phyloP scores from a whole-genome alignment of 192 early-diverging fungal genomes.

The Podila clonocystis region DNA sequence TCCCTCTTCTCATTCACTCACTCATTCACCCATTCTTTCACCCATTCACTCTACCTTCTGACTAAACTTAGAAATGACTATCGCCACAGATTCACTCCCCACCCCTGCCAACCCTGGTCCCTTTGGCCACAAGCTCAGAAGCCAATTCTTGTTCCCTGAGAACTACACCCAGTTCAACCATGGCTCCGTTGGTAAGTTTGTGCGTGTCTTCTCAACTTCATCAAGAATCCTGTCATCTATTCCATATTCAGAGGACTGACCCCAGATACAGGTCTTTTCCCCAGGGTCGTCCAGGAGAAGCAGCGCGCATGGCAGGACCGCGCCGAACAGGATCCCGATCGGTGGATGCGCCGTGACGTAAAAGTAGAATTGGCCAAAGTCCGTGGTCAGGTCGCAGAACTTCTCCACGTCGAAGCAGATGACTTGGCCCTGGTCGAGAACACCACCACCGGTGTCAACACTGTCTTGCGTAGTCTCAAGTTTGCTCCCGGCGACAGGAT shows the following conservation, averaged over 20 bases:
- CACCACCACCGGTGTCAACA: conserved; percentile 65
- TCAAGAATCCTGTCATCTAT: background rate
- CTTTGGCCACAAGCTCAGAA: conserved; percentile 58
- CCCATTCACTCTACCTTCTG: background rate
- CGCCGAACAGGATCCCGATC: conserved; percentile 48
- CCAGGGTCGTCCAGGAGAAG: conserved; percentile 30
- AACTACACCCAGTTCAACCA: conserved; percentile 70
- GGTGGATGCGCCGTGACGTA: conserved; percentile 59
- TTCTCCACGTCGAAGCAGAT: conserved; percentile 61
- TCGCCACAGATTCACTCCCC: background rate
- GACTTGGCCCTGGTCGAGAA: conserved; percentile 69
- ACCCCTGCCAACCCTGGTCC: conserved; percentile 30
- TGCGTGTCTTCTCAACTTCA: background rate
- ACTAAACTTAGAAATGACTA: background rate
- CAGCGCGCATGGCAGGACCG: conserved; percentile 36
- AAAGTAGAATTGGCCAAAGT: conserved; percentile 46
- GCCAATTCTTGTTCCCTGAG: conserved; percentile 62
- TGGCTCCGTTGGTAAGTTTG: conserved; percentile 68
- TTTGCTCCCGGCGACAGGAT: conserved; percentile 58
- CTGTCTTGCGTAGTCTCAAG: conserved; percentile 58
- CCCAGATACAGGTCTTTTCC: conserved; percentile 20
- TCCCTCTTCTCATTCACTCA: too few relatives aligned
- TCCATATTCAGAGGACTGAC: background rate
- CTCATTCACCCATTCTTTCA: background rate
- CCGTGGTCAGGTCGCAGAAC: conserved; percentile 48